Percentiles rank a stretch among this genome's conserved stretches.
phyloP scores from a whole-genome alignment of 495 filamentous ascomycete species.

The Sphaerosporella brunnea region DNA sequence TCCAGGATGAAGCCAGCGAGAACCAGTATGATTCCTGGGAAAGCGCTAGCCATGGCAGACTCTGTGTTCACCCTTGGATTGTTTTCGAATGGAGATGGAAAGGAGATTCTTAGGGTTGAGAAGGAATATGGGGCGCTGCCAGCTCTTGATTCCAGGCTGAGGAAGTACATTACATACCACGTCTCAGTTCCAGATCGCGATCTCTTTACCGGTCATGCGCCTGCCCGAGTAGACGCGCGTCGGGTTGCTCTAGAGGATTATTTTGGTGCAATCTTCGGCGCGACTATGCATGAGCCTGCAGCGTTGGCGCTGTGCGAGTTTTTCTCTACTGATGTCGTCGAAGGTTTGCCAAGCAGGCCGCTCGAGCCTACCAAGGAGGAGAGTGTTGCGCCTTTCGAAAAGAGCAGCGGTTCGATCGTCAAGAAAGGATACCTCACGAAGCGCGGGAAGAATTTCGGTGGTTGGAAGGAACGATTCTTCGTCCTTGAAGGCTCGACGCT shows the following conservation, averaged over 20 bases:
- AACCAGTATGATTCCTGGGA: constrained; percentile 55
- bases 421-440: constrained; percentile 93
- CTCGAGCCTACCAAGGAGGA: constrained; percentile 17
- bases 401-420: constrained; percentile 22
- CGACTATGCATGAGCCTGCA: constrained; percentile 51
- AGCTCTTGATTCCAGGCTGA: constrained; percentile 62
- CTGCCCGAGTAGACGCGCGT: constrained; percentile 80
- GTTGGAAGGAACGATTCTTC: constrained; percentile 97
- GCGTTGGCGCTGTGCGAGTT: constrained; percentile 78
- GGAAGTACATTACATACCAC: constrained; percentile 46
- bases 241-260: constrained; percentile 67
- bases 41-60: constrained; percentile 55
- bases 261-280: constrained; percentile 65
- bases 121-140: constrained; percentile 72
- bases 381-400: constrained; percentile 5
- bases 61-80: constrained; percentile 85
- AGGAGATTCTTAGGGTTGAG: constrained; percentile 81
- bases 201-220: constrained; percentile 83
- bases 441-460: constrained; percentile 91
- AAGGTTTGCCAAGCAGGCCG: constrained; percentile 44
- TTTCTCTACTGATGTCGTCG: constrained; percentile 68
- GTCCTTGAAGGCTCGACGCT: constrained; percentile 75
- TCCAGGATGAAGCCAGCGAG: constrained; percentile 85
- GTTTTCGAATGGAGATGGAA: constrained; percentile 55
- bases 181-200: constrained; percentile 62